Base-by-base conservation (phyloP, 176 grass and related monocot genomes). In the Pontederia paniculata region DNA sequence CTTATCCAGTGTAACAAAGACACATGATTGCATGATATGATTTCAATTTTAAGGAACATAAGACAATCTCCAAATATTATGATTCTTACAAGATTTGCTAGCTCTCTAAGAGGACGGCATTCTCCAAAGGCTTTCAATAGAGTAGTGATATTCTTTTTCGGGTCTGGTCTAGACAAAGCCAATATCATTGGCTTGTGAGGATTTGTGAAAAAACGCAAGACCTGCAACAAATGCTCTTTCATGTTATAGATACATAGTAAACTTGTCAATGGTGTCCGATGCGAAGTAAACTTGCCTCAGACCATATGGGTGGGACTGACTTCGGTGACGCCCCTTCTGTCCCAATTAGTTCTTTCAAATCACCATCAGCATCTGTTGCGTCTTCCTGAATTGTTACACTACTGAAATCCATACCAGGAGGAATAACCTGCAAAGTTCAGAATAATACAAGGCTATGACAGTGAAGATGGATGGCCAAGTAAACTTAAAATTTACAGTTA, bases 351-450 rank as follows among this genome's bases (percentile, higher is more conserved):
- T 97, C 88, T 78, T 81, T 91, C 18, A 44, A 28, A 62, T 96
- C 91, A 19, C 78, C 76, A 58, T 89, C 91, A 59, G 83, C 83
- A 47, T 89, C 86, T 12, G 31, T 10, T 42, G 69, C 72, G 17
- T 97, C 93, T 72, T 97, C 86, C 42, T 53, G 70, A 69, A 81
- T 77, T 44, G 73, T 77, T 23, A 97, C 93, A 20, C 76, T 97
- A 66, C 93, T 97, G 66, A 97, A 97, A 75, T 97, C 93, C 93
- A 97, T 97, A 45, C 93, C 93, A 51, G 93, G 93, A 73, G 93
- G 83, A 74, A 97, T 97, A 28, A 97, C 93, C 93, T 97, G 78
- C 42, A 56, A 78, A 58, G 1, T 22, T 20, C 23, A 12, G 55
- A 74, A 44, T 50, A 15, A 57, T 13, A 17, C n/a, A 50, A 50